Evolutionary conservation across 2,329 filamentous ascomycete species (phyloP), one percentile per base, ranked within the genome.

Genomic region (Ophiostoma ulmi): DNA sequence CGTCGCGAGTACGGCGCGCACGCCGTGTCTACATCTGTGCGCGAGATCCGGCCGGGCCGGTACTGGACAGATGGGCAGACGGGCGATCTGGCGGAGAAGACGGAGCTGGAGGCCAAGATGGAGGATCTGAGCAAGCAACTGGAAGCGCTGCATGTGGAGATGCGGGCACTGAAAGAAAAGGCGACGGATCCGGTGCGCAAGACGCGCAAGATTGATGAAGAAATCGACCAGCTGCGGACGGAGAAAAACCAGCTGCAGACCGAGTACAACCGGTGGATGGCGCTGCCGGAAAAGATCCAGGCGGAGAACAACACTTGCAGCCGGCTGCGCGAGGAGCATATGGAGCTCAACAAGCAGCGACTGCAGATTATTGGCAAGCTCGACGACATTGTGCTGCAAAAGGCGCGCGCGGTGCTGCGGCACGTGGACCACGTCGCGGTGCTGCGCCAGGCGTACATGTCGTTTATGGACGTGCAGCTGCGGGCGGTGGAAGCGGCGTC

Each of bases 401-500:
- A 88, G 76, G 86, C 85, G 11, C 81, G 85, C 72, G 80, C 84
- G 6, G 81, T 83, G 38, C 77, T 90, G 44, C 76, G 79, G 58
- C 84, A 85, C 74, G 81, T 89, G 78, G 84, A 86, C 74, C 82
- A 86, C 5, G 85, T 96, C 8, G 83, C 85, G n/a, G 77, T 80
- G 26, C 85, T 97, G 64, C 86, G 87, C 17, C 79, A 82, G 67
- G 83, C 87, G 6, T 87, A 91, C 69, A 84, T 89, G 65, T 85
- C 86, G 17, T 80, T 92, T 13, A 79, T 94, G 20, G 88, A 94
- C 75, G 88, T 87, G 1, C 86, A 91, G 74, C 84, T 97, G 64
- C 84, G 88, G 72, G 81, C 86, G 0, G 86, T 96, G 39, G 95
- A 99, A 81, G 94, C 93, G 1, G 79, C 83, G n/a, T 97, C 93